Evolutionary conservation across 1,284 basidiomycete species (phyloP).

Genomic region (Microstroma glucosiphilum): DNA sequence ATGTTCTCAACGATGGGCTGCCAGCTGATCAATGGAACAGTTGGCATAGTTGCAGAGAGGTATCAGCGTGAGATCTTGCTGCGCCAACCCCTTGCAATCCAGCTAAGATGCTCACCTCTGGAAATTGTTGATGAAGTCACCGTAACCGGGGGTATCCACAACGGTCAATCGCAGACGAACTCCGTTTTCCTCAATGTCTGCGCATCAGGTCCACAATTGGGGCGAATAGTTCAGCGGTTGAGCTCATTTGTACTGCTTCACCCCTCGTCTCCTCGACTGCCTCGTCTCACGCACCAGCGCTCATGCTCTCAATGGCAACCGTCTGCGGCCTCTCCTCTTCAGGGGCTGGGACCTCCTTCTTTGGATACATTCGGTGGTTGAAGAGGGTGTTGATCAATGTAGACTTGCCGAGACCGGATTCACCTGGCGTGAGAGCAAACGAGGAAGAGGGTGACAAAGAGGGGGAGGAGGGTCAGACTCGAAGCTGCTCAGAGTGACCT

Average conservation of each 20-base stretch:
- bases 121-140: constrained; percentile 50
- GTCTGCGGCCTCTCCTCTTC: constrained; percentile 45
- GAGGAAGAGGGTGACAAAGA: background rate
- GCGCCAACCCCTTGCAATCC: background rate
- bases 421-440: constrained; percentile 16
- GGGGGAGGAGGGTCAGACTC: background rate
- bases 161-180: constrained; percentile 48
- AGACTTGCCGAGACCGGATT: constrained; percentile 50
- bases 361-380: constrained; percentile 48
- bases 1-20: constrained; percentile 50
- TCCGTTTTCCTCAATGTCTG: constrained; percentile 50
- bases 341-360: constrained; percentile 44
- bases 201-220: background rate
- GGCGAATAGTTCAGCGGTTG: background rate
- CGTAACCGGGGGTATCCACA: constrained; percentile 49
- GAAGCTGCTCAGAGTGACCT: background rate
- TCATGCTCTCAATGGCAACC: constrained; percentile 49
- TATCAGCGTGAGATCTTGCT: background rate
- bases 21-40: constrained; percentile 25
- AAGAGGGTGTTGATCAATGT: constrained; percentile 50
- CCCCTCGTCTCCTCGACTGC: background rate
- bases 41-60: background rate
- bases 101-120: constrained; percentile 24
- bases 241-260: background rate
- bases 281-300: constrained; percentile 25